phyloP scores from a whole-genome alignment of 2,329 filamentous ascomycete genomes.

The Aspergillus hiratsukae region DNA sequence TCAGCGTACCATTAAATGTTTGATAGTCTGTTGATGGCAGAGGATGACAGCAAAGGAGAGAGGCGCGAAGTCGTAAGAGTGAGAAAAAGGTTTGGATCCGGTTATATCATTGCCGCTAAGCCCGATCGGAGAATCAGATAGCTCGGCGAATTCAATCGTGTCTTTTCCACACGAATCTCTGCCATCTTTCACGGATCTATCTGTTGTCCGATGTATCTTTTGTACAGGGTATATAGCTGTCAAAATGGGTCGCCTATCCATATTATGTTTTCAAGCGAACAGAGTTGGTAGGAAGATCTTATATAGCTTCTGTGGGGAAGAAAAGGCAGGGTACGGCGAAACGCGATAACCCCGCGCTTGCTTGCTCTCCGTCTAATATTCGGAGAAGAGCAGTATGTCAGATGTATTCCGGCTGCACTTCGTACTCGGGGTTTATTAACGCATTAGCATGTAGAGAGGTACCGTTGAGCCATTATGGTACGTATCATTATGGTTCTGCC shows the following conservation, averaged over 20 bases:
- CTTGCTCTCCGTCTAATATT: neutral
- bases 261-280: neutral
- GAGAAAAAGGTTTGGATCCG: constrained; percentile 23
- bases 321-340: neutral
- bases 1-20: constrained; percentile 17
- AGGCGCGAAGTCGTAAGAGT: constrained; percentile 11
- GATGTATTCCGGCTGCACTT: neutral
- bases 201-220: neutral
- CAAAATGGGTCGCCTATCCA: neutral
- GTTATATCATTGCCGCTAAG: constrained; percentile 25
- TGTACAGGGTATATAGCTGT: neutral
- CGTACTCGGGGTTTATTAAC: neutral
- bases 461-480: neutral
- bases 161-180: constrained; percentile 2
- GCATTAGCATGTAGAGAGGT: neutral
- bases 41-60: constrained; percentile 6
- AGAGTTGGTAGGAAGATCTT: neutral
- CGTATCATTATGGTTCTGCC: neutral
- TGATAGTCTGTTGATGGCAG: constrained; percentile 19
- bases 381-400: neutral
- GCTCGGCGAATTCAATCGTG: constrained; percentile 14
- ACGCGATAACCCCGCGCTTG: neutral
- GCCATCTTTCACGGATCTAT: neutral
- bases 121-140: constrained; percentile 24
- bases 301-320: neutral